phyloP scores from a whole-genome alignment of 1,284 basidiomycete genomes.

The Melampsora larici-populina region DNA sequence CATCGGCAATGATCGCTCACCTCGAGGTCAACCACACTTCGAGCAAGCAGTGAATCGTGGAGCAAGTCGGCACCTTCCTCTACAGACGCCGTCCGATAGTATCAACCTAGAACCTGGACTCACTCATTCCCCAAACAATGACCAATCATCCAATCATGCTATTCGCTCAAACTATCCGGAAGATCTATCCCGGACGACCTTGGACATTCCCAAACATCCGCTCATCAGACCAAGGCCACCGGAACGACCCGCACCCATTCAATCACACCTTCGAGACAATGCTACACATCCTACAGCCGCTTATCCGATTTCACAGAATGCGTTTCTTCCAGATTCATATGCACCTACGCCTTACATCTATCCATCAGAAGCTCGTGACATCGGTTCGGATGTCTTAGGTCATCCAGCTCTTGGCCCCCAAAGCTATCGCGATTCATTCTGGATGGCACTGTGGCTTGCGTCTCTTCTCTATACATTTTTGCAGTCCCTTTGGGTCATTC shows the following conservation, averaged over 20 bases:
- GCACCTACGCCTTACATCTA: conserved; percentile 29
- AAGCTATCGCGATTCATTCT: conserved; percentile 38
- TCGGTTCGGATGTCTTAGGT: conserved; percentile 34
- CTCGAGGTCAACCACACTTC: not conserved
- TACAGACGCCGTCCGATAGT: not conserved
- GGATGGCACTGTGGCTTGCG: conserved; percentile 33
- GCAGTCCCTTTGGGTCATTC: conserved; percentile 20
- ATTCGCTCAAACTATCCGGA: not conserved
- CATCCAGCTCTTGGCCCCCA: conserved; percentile 29
- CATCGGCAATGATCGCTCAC: not conserved
- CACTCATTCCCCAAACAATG: too few relatives aligned
- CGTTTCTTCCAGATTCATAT: not conserved
- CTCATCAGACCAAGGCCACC: conserved; percentile 10
- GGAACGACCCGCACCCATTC: not conserved
- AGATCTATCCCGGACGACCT: not conserved
- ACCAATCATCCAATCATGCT: not conserved
- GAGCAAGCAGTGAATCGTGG: not conserved
- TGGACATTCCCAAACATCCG: not conserved
- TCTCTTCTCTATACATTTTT: conserved; percentile 32
- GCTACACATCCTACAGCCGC: not conserved
- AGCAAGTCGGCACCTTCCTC: not conserved
- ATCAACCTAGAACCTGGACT: too few relatives aligned
- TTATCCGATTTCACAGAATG: conserved; percentile 16
- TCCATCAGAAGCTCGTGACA: conserved; percentile 39
- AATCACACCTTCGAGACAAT: not conserved